Evolutionary conservation across 2,329 filamentous ascomycete species (phyloP), one percentile per base, ranked within the genome.

Genomic region (Pezizomycotina sp.): DNA sequence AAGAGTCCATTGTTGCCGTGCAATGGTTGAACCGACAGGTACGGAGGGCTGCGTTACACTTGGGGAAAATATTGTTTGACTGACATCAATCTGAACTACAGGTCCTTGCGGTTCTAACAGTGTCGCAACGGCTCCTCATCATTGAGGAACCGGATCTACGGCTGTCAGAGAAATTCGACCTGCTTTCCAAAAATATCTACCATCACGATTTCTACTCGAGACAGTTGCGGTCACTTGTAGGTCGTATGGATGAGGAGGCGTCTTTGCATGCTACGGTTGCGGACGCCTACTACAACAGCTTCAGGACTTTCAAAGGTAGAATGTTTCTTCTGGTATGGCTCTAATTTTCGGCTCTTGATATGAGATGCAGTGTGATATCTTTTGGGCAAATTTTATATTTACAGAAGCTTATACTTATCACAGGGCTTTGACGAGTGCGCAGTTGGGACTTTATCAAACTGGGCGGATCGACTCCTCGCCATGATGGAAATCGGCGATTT

Each of bases 401-500:
- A n/a, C n/a, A 20, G 9, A 16, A 6, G 19, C 30, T 46, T 33
- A 6, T n/a, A 36, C 27, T 35, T 42, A 23, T 27, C 26, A 13
- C 10, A 52, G 50, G 45, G 89, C n/a, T 84, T 86, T 60, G 89
- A 86, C 52, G 86, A 95, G 53, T 64, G 93, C 25, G 81, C 82
- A 0, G 80, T 95, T 30, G 89, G 89, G 2, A 79, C 78, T 4
- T 60, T 98, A 21, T 95, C 89, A 1, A 98, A 98, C 49, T 98
- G 89, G 89, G 86, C 89, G 2, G 89, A 98, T 56, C 69, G 89
- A 25, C 63, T 98, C 12, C 74, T 93, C 47, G 84, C 86, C 0
- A 65, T 95, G 49, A 93, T 98, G 80, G 84, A 95, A 55, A 72
- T 83, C 38, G 89, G 89, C n/a, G 83, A 95, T 57, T 92, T 92